Evolutionary conservation across 2,329 filamentous ascomycete species (phyloP).

Genomic region (Tricladium varicosporioides): DNA sequence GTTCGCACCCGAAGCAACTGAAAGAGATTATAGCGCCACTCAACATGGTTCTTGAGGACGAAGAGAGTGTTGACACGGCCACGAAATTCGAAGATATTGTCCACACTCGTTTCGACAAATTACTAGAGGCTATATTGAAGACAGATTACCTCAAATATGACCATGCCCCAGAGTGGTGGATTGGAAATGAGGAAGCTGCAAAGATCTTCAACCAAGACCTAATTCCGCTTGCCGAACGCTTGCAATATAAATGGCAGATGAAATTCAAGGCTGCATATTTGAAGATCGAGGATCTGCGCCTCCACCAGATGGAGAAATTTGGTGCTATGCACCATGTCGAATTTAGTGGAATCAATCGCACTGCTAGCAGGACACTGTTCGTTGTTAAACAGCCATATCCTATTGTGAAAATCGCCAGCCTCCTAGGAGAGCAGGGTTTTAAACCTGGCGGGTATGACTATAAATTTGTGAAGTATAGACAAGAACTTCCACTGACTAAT

Average conservation of each 20-base stretch:
- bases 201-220: neutral
- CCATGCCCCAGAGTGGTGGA: neutral
- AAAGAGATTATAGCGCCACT: neutral
- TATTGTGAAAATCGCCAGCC: constrained; percentile 30
- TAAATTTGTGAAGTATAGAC: neutral
- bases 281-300: constrained; percentile 19
- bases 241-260: constrained; percentile 19
- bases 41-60: neutral
- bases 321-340: constrained; percentile 18
- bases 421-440: constrained; percentile 42
- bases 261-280: constrained; percentile 18
- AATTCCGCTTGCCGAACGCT: neutral
- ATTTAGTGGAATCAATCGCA: constrained; percentile 4
- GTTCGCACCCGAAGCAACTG: neutral
- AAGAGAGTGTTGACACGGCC: neutral
- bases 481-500: constrained; percentile 18
- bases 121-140: constrained; percentile 2
- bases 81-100: constrained; percentile 1
- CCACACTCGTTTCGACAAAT: constrained; percentile 7
- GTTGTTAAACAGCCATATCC: constrained; percentile 4
- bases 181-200: neutral
- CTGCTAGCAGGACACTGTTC: constrained; percentile 13
- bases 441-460: constrained; percentile 48
- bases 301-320: constrained; percentile 15
- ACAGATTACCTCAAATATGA: neutral